Evolutionary conservation across 768 basidiomycete species (phyloP).

Genomic region (Lentinula aciculospora): DNA sequence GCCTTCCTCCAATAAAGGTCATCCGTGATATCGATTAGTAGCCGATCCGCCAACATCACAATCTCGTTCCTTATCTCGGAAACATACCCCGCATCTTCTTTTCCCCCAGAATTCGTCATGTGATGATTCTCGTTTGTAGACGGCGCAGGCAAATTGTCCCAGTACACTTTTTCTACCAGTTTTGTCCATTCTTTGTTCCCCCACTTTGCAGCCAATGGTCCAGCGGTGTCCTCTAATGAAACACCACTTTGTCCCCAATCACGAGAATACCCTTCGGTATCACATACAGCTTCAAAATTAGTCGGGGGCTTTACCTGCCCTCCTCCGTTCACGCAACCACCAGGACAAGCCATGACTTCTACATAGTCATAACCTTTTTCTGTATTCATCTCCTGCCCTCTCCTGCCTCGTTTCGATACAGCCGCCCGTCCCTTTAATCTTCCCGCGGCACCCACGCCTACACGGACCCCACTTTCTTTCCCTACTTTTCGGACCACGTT

Average conservation of each 20-base stretch:
- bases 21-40: conserved; percentile 23
- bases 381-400: conserved; percentile 23
- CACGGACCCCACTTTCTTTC: conserved; percentile 72
- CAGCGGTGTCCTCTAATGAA: conserved; percentile 18
- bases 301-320: conserved; percentile 63
- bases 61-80: conserved; percentile 20
- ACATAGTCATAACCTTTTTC: conserved; percentile 77
- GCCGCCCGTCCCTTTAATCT: conserved; percentile 24
- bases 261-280: conserved; percentile 63
- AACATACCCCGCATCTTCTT: conserved; percentile 10
- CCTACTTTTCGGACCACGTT: conserved; percentile 93
- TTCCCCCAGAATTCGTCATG: conserved; percentile 7
- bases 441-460: conserved; percentile 67
- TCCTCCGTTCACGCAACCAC: conserved; percentile 96
- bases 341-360: conserved; percentile 98
- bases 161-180: conserved; percentile 79
- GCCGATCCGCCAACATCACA: conserved; percentile 31
- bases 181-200: conserved; percentile 79
- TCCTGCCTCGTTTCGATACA: conserved; percentile 22
- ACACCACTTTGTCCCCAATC: conserved; percentile 59
- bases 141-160: conserved; percentile 43
- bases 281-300: conserved; percentile 15
- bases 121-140: conserved; percentile 18
- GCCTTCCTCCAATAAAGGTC: conserved; percentile 20
- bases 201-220: conserved; percentile 50